phyloP scores from a whole-genome alignment of 2,329 filamentous ascomycete species.

The Emericellopsis atlantica region DNA sequence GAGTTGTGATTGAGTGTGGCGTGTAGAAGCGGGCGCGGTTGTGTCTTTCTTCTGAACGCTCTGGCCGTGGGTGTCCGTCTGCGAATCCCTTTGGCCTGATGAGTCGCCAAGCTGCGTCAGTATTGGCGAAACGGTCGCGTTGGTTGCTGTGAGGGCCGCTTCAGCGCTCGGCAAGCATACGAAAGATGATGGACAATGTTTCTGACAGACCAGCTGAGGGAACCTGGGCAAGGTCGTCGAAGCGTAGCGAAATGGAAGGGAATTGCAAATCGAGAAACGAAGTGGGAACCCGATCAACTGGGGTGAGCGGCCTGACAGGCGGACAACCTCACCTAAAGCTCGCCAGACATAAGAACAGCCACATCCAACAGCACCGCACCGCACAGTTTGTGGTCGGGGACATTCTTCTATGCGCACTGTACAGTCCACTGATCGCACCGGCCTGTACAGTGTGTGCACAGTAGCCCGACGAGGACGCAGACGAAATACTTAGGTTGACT shows the following conservation, averaged over 20 bases:
- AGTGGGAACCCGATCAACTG: slow-evolving; percentile 2
- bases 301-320: background rate
- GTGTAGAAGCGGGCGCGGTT: background rate
- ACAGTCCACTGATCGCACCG: too few species aligned
- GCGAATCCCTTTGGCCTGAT: too few species aligned
- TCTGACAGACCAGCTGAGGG: background rate
- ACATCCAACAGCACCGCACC: too few species aligned
- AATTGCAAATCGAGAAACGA: slow-evolving; percentile 4
- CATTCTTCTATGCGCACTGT: too few species aligned
- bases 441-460: too few species aligned
- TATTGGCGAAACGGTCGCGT: slow-evolving; percentile 1
- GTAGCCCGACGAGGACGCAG: too few species aligned
- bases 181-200: too few species aligned
- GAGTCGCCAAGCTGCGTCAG: background rate
- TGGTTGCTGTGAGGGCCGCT: background rate
- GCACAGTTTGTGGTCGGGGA: too few species aligned
- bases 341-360: too few species aligned
- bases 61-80: background rate
- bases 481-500: too few species aligned
- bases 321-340: background rate
- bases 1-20: background rate
- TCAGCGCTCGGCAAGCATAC: background rate
- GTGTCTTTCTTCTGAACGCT: background rate
- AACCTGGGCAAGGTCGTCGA: background rate
- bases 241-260: slow-evolving; percentile 1